Evolutionary conservation across 768 basidiomycete species (phyloP).

Genomic region (Calvatia gigantea): DNA sequence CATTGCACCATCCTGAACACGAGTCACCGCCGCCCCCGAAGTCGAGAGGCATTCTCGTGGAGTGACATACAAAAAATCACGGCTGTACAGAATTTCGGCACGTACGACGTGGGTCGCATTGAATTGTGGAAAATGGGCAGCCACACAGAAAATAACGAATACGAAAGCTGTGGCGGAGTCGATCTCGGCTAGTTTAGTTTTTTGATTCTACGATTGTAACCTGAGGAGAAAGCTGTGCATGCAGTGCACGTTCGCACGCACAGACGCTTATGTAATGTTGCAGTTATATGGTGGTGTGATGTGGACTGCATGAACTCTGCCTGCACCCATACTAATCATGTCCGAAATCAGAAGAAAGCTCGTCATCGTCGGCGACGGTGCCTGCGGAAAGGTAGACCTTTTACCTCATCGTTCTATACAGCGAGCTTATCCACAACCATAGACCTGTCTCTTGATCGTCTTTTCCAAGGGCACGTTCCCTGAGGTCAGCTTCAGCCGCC

Average conservation of each 20-base stretch:
- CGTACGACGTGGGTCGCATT: constrained; percentile 50
- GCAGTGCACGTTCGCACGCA: constrained; percentile 7
- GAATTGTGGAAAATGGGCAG: constrained; percentile 75
- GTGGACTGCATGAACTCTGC: constrained; percentile 9
- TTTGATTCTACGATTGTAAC: no score
- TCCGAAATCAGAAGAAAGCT: constrained; percentile 98
- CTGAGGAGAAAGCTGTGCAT: neutral
- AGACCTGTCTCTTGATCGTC: constrained; percentile 94
- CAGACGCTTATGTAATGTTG: constrained; percentile 12
- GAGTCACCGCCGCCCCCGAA: constrained; percentile 35
- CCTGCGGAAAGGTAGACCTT: constrained; percentile 79
- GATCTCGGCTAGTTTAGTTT: constrained; percentile 20
- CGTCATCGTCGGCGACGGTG: constrained; percentile 98
- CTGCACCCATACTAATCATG: constrained; percentile 45
- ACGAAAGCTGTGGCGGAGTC: constrained; percentile 45
- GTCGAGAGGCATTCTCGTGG: constrained; percentile 35
- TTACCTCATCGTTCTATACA: neutral
- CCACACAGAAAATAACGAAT: constrained; percentile 58
- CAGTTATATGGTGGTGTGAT: constrained; percentile 14
- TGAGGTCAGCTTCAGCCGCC: constrained; percentile 70
- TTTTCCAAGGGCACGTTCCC: constrained; percentile 97
- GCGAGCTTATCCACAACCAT: neutral
- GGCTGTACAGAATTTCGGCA: constrained; percentile 37
- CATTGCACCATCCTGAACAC: constrained; percentile 53
- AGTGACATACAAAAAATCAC: constrained; percentile 23